Conservation (phyloP, 208 protist species). For the Leishmania amazonensis region DNA sequence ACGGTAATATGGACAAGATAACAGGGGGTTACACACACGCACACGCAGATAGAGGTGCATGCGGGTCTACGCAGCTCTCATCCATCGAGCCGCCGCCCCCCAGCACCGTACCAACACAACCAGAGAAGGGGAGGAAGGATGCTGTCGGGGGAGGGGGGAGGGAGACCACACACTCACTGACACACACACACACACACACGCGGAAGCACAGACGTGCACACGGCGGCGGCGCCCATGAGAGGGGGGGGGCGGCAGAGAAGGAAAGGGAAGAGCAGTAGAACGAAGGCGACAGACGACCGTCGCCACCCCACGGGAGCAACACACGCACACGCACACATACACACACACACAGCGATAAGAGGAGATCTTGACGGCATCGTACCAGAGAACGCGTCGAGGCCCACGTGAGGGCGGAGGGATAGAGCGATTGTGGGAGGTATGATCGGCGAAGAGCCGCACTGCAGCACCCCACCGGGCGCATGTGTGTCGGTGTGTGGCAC, state of each 20-base stretch:
- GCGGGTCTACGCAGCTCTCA: neutral
- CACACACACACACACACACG: too few species aligned
- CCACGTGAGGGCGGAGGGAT: neutral
- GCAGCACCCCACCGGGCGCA: neutral
- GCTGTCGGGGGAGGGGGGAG: neutral
- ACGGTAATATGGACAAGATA: neutral
- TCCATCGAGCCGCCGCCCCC: neutral
- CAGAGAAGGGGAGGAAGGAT: neutral
- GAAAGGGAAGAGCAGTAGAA: neutral
- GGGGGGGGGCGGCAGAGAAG: neutral
- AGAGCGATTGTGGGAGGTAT: neutral
- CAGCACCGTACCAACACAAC: neutral
- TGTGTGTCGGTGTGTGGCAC: neutral
- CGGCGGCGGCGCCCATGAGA: neutral
- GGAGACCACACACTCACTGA: neutral
- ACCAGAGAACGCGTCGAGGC: neutral
- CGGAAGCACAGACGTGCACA: too few species aligned
- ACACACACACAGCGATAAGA: neutral
- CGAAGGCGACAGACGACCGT: neutral
- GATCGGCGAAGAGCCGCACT: neutral
- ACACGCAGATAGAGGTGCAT: neutral
- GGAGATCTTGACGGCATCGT: neutral
- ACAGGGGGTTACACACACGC: neutral
- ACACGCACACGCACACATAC: neutral
- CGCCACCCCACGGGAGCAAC: neutral